A percentile compares a stretch with the other conserved stretches of the same genome.
phyloP scores from a whole-genome alignment of 306 rosid genomes.

The Cyamopsis tetragonoloba region DNA sequence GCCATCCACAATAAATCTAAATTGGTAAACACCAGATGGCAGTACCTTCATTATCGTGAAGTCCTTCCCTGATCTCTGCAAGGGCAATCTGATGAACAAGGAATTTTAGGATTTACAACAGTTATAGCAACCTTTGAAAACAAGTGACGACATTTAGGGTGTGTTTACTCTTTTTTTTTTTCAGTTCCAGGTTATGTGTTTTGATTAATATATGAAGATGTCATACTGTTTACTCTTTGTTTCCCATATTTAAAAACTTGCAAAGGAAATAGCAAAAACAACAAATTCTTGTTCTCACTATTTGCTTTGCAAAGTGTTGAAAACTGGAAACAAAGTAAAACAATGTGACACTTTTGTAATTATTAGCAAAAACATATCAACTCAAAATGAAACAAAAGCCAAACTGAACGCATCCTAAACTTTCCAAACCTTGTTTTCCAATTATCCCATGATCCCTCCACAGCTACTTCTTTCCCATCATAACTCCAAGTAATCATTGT shows the following conservation, averaged over 20 bases:
- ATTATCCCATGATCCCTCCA: constrained; percentile 97
- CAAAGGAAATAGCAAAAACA: not conserved
- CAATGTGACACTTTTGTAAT: not conserved
- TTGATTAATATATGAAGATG: not conserved
- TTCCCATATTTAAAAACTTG: not conserved
- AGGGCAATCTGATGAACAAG: constrained; percentile 54
- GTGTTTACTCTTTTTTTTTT: not conserved
- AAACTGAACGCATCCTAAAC: not conserved
- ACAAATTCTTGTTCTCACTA: too few species aligned
- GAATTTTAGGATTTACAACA: constrained; percentile 19
- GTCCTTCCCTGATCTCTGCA: constrained; percentile 98
- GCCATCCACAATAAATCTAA: constrained; percentile 91
- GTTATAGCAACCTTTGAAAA: constrained; percentile 20
- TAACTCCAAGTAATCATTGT: constrained; percentile 94
- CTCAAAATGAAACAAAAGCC: not conserved
- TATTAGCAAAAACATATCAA: not conserved
- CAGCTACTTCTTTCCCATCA: constrained; percentile 83
- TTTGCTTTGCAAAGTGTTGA: too few species aligned
- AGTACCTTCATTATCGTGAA: constrained; percentile 88
- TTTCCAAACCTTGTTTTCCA: constrained; percentile 78
- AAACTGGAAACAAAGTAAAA: not conserved
- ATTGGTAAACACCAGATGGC: constrained; percentile 98
- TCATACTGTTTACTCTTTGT: not conserved
- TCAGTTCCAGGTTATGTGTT: not conserved
- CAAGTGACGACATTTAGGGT: not conserved